Evolutionary conservation across 2,329 filamentous ascomycete genomes (phyloP), one percentile per base, ranked within the genome.

Genomic region (Ciborinia camelliae): DNA sequence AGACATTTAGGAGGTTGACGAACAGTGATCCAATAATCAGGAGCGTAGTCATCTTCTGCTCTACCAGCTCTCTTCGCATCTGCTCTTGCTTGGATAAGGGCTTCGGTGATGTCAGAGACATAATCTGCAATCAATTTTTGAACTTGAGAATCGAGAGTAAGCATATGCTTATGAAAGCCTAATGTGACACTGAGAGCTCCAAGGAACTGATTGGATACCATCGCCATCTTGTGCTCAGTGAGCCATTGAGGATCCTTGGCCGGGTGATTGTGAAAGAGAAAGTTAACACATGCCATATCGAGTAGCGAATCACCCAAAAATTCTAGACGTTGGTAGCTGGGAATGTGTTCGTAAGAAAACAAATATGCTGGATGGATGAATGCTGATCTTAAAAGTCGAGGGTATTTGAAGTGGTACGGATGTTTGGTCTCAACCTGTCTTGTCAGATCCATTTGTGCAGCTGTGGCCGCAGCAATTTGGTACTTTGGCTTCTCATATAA

Each of bases 181-280:
- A 98, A 83, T 55, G 86, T 83, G 3, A 96, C 91, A 66, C 90
- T 90, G 3, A 98, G 80, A 23, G 88, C 91, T 1, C 90, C 92
- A 1, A 97, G 82, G 73, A 98, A 99, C 67, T 93, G 92, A 78
- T 99, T 99, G 62, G 91, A 95, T 0, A 95, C 93, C 91, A 99
- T 97, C n/a, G 93, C 92, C 88, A 96, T 97, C 79, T 98, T 98
- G 81, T 98, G 94, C 77, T 98, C 95, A 0, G 95, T 98, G 66
- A 99, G 81, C 94, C 94, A 98, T 75, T 98, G 93, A 0, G 95
- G 94, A 72, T 97, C 92, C 65, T 89, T 90, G 60, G 85, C 80
- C 0, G 92, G 92, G 71, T 90, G 92, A 4, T 81, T 82, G 70
- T 87, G 83, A 77, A 92, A 98, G 4, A 99, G 82, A 71, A 91